Evolutionary conservation across 1,284 basidiomycete species (phyloP).

Genomic region (Trichosporon sp.): DNA sequence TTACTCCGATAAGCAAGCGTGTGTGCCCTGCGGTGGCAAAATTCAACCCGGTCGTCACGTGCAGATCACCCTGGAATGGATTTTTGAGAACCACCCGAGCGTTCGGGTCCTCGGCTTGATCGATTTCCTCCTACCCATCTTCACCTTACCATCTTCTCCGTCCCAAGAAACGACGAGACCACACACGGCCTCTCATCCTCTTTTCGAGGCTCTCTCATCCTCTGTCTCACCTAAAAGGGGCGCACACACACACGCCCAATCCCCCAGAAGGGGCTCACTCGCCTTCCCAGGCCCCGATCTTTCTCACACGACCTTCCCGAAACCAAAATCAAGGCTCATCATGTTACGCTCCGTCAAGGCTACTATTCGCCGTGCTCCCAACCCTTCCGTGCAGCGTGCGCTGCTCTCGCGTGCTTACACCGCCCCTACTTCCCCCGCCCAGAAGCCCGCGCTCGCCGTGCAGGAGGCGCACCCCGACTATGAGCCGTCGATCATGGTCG

Average conservation of each 20-base stretch:
- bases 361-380: constrained; percentile 7
- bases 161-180: background rate
- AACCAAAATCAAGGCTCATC: constrained; percentile 4
- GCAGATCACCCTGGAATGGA: background rate
- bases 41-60: constrained; percentile 3
- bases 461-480: constrained; percentile 21
- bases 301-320: constrained; percentile 4
- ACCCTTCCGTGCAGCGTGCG: background rate
- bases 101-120: background rate
- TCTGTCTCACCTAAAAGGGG: background rate
- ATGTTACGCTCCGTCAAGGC: constrained; percentile 34
- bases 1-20: constrained; percentile 12
- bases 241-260: background rate
- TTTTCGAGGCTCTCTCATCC: background rate
- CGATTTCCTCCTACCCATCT: constrained; percentile 4
- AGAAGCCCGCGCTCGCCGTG: constrained; percentile 21
- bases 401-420: constrained; percentile 23
- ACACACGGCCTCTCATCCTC: constrained; percentile 5
- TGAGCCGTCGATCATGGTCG: constrained; percentile 24
- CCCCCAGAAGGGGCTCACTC: constrained; percentile 1
- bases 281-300: background rate
- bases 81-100: constrained; percentile 14
- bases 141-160: background rate
- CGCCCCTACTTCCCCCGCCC: constrained; percentile 22
- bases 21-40: constrained; percentile 11